A percentile compares a stretch with the other conserved stretches of the same genome.
phyloP scores from a whole-genome alignment of 2,329 filamentous ascomycete genomes.

The Hymenoscyphus fructigenus region DNA sequence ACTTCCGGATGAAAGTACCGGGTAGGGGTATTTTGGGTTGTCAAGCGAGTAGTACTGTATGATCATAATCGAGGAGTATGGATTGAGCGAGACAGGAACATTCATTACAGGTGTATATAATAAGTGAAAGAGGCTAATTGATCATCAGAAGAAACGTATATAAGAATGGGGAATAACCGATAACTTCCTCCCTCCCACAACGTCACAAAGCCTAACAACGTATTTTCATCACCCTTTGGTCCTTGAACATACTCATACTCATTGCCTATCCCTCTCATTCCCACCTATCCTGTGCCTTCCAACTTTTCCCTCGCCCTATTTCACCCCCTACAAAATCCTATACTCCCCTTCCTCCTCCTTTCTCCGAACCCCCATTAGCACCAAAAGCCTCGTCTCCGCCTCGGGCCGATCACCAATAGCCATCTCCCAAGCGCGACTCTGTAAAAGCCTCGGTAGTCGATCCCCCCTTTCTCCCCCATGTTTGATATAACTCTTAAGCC shows the following conservation, averaged over 20 bases:
- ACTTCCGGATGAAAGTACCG: neutral
- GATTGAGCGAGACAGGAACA: no score
- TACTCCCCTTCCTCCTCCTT: conserved; percentile 13
- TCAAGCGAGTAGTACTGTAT: no score
- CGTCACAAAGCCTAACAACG: neutral
- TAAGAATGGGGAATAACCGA: neutral
- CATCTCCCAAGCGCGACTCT: neutral
- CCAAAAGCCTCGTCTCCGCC: conserved; percentile 6
- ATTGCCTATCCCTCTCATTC: neutral
- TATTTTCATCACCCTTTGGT: neutral
- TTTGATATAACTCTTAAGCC: conserved; percentile 14
- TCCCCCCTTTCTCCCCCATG: neutral
- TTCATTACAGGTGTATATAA: neutral
- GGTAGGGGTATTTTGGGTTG: neutral
- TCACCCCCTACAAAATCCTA: conserved; percentile 9
- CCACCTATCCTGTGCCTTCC: neutral
- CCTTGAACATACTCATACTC: neutral
- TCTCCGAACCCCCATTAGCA: conserved; percentile 5
- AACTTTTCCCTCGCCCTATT: neutral
- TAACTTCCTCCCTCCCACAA: neutral
- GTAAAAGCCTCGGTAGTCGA: neutral
- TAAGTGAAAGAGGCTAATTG: neutral
- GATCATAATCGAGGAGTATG: no score
- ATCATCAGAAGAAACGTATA: neutral
- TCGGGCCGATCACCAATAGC: conserved; percentile 1